These are phyloP conservation scores for Cyclaneusma minus DNA, from an alignment of 2,329 filamentous ascomycete species.

Conservation along the genomic window DNA sequence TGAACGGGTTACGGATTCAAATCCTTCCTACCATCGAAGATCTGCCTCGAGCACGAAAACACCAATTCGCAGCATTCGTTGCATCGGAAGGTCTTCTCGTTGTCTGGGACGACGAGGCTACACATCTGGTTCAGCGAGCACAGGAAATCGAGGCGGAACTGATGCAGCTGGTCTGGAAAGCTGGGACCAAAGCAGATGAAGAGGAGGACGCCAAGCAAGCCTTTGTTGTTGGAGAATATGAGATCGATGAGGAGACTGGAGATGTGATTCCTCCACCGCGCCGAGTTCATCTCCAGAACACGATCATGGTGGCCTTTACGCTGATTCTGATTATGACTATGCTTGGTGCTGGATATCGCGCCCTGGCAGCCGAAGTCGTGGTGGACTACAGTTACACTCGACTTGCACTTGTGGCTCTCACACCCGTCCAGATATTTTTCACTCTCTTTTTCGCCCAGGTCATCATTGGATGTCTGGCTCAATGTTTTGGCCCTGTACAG, in stretches of 20 bases:
- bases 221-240: constrained; percentile 28
- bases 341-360: constrained; percentile 53
- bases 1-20: constrained; percentile 63
- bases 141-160: constrained; percentile 60
- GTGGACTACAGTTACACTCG: constrained; percentile 48
- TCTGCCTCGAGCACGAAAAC: constrained; percentile 54
- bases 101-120: constrained; percentile 71
- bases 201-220: constrained; percentile 35
- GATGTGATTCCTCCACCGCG: constrained; percentile 48
- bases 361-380: constrained; percentile 51
- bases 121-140: constrained; percentile 53
- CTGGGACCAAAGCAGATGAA: constrained; percentile 36
- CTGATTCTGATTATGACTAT: constrained; percentile 49
- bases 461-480: constrained; percentile 59
- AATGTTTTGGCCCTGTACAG: constrained; percentile 60
- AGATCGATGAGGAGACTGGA: constrained; percentile 59
- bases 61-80: constrained; percentile 70
- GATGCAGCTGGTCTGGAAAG: constrained; percentile 63
- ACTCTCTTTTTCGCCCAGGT: constrained; percentile 71
- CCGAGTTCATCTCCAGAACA: constrained; percentile 54
- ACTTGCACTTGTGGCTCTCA: constrained; percentile 47
- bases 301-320: constrained; percentile 50
- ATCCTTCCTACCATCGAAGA: constrained; percentile 59
- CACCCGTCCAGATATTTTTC: constrained; percentile 64
- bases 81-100: constrained; percentile 54